phyloP scores from a whole-genome alignment of 2,329 filamentous ascomycete species.

The Aureobasidium namibiae region DNA sequence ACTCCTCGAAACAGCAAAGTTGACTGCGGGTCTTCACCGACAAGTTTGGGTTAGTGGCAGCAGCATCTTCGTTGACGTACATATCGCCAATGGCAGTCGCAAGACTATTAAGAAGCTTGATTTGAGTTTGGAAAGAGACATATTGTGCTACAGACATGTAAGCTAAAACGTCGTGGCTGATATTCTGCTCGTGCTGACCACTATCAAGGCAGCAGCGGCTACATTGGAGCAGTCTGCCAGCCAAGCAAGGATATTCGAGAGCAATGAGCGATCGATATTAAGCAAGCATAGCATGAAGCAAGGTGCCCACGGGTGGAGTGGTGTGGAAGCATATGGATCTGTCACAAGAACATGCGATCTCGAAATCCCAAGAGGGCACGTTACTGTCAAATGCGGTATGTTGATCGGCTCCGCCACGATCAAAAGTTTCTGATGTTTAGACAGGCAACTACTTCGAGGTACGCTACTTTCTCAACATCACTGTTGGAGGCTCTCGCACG shows the following conservation, averaged over 20 bases:
- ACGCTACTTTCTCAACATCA: conserved; percentile 46
- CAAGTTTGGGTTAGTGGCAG: conserved; percentile 52
- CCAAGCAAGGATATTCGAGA: conserved; percentile 45
- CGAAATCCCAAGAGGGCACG: conserved; percentile 43
- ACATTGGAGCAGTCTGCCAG: conserved; percentile 42
- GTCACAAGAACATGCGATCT: conserved; percentile 43
- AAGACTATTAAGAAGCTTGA: conserved; percentile 44
- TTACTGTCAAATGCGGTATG: conserved; percentile 42
- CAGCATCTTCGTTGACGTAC: conserved; percentile 46
- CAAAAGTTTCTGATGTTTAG: conserved; percentile 13
- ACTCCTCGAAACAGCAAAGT: conserved; percentile 35
- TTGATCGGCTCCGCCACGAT: conserved; percentile 10
- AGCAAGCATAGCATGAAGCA: conserved; percentile 36
- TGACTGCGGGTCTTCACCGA: conserved; percentile 48
- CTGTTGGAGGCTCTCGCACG: conserved; percentile 37
- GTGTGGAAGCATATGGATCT: conserved; percentile 37
- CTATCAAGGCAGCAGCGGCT: conserved; percentile 36
- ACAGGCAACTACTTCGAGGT: conserved; percentile 49
- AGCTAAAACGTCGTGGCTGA: conserved; percentile 12
- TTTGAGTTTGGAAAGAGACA: conserved; percentile 43
- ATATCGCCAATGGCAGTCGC: conserved; percentile 42
- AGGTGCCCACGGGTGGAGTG: conserved; percentile 38
- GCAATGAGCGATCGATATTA: conserved; percentile 41
- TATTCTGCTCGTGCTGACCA: conserved; percentile 15
- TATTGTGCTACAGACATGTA: conserved; percentile 44